Base-by-base conservation (phyloP, 805 yeast species). In the Ogataea zsoltii region DNA sequence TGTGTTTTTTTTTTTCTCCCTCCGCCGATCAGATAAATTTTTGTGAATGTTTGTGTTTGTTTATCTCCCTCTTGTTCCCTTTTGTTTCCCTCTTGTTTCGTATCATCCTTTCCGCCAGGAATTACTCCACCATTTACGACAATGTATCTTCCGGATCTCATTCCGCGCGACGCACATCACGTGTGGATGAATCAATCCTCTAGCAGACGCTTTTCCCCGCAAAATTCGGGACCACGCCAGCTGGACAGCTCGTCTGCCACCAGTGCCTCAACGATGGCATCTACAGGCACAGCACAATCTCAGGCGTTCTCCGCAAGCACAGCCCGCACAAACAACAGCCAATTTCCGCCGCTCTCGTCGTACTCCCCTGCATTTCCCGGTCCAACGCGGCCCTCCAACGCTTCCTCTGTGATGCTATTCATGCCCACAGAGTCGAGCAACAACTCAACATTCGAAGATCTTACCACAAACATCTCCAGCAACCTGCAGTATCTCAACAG, bases 261-360 rank as follows among this genome's bases (percentile, higher is more conserved):
- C 2, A 37, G 40, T 13, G 33, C 33, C 15, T 37, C 40, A 16
- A 37, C 40, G 10, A 14, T 37, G 40, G 33, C 33, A 13, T 28
- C 40, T 3, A 5, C 40, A 11, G 40, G 19, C 25, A 3, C 31
- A 11, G 10, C 31, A 7, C 13, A 18, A 11, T 7, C 32, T 2
- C 40, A 37, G 25, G 12, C 17, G 19, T 28, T 13, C 3, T 37
- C 40, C 12, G 28, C 31, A 2, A 15, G 40, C 33, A 28, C 38
- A 18, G 14, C 36, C 21, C 32, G 33, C 26, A 30, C 44, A 13
- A 42, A 37, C 25, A 48, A 57, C 30, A 69, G 61, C 33, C 45
- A 44, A 49, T 79, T 79, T 1, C 83, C 83, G 2, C 81, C 84
- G 7, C 58, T 80, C 17, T 71, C 77, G 15, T 78, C 82, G 2